phyloP scores from a whole-genome alignment of 2,329 filamentous ascomycete genomes.

The Fusarium sp. region DNA sequence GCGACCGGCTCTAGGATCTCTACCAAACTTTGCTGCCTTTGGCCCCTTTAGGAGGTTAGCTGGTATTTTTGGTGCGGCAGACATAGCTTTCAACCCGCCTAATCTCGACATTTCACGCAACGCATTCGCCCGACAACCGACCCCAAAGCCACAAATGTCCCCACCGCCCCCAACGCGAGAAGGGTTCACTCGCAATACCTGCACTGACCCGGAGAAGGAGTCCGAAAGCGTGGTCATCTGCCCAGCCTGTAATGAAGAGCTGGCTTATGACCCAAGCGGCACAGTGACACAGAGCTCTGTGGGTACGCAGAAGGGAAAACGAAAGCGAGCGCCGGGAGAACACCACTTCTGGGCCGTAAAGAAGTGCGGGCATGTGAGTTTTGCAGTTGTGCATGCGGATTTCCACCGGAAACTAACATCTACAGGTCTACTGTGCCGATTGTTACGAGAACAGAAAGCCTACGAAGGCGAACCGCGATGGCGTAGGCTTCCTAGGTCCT shows the following conservation, averaged over 20 bases:
- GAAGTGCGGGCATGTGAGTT: constrained; percentile 86
- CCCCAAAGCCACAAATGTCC: constrained; percentile 65
- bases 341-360: constrained; percentile 94
- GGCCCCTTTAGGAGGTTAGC: constrained; percentile 45
- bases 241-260: constrained; percentile 85
- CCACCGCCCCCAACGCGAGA: constrained; percentile 72
- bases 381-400: constrained; percentile 8
- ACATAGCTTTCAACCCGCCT: constrained; percentile 40
- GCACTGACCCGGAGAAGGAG: constrained; percentile 50
- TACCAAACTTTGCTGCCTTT: constrained; percentile 39
- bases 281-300: constrained; percentile 36
- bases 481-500: constrained; percentile 55
- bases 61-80: constrained; percentile 40
- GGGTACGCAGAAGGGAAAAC: constrained; percentile 49
- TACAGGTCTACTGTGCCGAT: constrained; percentile 70
- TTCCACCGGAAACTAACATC: constrained; percentile 2
- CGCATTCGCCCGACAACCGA: constrained; percentile 50
- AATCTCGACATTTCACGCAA: constrained; percentile 44
- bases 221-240: constrained; percentile 83
- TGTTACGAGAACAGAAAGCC: constrained; percentile 69
- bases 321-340: constrained; percentile 68
- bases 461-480: constrained; percentile 48
- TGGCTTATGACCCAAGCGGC: constrained; percentile 75
- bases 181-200: constrained; percentile 84
- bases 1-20: constrained; percentile 40